Evolutionary conservation across 2,329 filamentous ascomycete genomes (phyloP), one percentile per base, ranked within the genome.

Genomic region (Ceratocystis lukuohia): DNA sequence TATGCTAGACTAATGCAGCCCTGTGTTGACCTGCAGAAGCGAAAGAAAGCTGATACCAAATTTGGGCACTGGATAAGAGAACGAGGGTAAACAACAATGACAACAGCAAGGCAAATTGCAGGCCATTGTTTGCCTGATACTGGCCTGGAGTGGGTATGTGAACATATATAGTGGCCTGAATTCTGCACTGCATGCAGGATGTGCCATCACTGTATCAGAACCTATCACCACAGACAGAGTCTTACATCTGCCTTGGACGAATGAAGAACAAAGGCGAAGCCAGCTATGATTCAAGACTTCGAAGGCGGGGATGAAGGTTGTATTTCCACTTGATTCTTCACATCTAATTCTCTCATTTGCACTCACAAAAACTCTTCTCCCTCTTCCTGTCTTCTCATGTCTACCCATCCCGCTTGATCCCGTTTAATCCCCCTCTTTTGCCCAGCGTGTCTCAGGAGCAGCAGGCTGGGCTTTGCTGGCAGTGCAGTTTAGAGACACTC

Each of bases 1-100:
- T 33, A 57, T 57, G n/a, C 53, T 33, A 57, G 53, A 22, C 53
- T 57, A 57, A 57, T 57, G 53, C 53, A 57, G 53, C 53, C 53
- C 53, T 57, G 53, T 57, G 53, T 28, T 57, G 53, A 30, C 53
- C 22, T 57, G 53, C 53, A 57, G 53, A 57, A 57, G 53, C 53
- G 53, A 57, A 33, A 5, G 28, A 28, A 33, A 30, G 28, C 53
- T 57, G 53, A 57, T 57, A 15, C 8, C 53, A 57, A 57, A 15
- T 28, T 17, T 30, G 53, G 53, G 22, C 53, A 17, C 53, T n/a
- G 4, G 53, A 33, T 1, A 30, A 33, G 53, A n/a, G 12, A 57
- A n/a, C 12, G 53, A 57, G 28, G 53, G 53, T 17, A 28, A 25
- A 22, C 50, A 28, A 56, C 5, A 15, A 48, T 17, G 5, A 20